Conservation (phyloP, 1,284 basidiomycete species). For the Cystobasidiaceae sp. region DNA sequence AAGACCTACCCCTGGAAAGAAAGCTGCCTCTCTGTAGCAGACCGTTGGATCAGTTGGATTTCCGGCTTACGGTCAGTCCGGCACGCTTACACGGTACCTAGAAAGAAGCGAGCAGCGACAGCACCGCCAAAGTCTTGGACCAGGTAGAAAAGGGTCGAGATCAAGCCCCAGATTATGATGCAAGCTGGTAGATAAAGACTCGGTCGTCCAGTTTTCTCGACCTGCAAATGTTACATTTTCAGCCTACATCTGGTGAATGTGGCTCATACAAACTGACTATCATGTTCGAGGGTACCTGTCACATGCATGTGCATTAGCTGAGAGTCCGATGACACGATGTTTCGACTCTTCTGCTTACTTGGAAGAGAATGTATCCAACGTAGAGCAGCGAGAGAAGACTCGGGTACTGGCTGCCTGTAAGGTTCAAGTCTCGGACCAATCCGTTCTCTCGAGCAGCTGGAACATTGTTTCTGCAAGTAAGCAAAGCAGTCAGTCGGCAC, state of each 20-base stretch:
- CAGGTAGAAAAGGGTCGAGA: conserved; percentile 21
- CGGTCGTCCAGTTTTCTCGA: conserved; percentile 50
- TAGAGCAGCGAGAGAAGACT: conserved; percentile 68
- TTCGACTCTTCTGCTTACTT: conserved; percentile 55
- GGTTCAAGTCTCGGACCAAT: conserved; percentile 60
- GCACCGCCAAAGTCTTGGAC: conserved; percentile 16
- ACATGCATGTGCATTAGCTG: not conserved
- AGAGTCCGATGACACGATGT: not conserved
- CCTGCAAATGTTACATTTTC: not conserved
- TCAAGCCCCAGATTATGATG: conserved; percentile 53
- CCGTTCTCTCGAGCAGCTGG: conserved; percentile 52
- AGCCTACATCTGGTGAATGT: not conserved
- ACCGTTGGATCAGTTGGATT: not conserved
- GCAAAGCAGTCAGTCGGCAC: too few species aligned
- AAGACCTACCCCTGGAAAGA: conserved; percentile 57
- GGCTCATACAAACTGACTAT: conserved; percentile 4
- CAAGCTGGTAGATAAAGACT: conserved; percentile 66
- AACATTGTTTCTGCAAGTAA: conserved; percentile 44
- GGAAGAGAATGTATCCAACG: conserved; percentile 72
- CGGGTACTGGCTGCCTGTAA: conserved; percentile 55
- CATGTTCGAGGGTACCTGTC: conserved; percentile 40
- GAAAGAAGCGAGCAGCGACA: conserved; percentile 40
- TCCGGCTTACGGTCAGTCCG: too few species aligned
- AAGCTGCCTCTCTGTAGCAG: conserved; percentile 53
- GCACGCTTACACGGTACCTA: conserved; percentile 36